A percentile compares a stretch with the other conserved stretches of the same genome.
Conservation (phyloP, 345 rosid genomes). For the Geranium brycei region DNA sequence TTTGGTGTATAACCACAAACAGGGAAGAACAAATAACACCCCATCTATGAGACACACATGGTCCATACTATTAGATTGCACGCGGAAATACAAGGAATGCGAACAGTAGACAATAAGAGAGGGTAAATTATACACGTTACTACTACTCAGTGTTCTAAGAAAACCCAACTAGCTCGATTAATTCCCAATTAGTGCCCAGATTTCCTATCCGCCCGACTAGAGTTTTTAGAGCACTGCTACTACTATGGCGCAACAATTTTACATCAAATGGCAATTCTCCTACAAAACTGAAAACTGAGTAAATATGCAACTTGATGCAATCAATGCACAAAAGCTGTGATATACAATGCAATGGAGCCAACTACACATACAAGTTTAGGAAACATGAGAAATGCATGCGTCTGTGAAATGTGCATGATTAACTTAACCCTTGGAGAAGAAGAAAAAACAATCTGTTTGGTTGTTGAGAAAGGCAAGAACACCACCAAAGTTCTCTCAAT, state of each 20-base stretch:
- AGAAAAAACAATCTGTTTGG: not conserved
- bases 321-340: not conserved
- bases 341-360: not conserved
- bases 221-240: too few relatives aligned
- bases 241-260: too few relatives aligned
- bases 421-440: too few relatives aligned
- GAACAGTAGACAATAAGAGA: not conserved
- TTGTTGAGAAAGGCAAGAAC: not conserved
- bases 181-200: too few relatives aligned
- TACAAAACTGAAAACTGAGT: not conserved
- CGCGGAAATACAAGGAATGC: not conserved
- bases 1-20: not conserved
- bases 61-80: not conserved
- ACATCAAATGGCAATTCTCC: not conserved
- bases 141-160: too few relatives aligned
- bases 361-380: not conserved
- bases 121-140: not conserved
- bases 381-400: not conserved
- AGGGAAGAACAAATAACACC: not conserved
- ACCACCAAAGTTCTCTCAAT: not conserved
- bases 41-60: not conserved
- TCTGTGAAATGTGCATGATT: not conserved
- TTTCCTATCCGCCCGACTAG: too few relatives aligned
- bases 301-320: not conserved
- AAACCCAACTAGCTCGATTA: too few relatives aligned